Evolutionary conservation across 176 grass and related monocot genomes (phyloP).

Genomic region (Hsuehochloa calcarea): DNA sequence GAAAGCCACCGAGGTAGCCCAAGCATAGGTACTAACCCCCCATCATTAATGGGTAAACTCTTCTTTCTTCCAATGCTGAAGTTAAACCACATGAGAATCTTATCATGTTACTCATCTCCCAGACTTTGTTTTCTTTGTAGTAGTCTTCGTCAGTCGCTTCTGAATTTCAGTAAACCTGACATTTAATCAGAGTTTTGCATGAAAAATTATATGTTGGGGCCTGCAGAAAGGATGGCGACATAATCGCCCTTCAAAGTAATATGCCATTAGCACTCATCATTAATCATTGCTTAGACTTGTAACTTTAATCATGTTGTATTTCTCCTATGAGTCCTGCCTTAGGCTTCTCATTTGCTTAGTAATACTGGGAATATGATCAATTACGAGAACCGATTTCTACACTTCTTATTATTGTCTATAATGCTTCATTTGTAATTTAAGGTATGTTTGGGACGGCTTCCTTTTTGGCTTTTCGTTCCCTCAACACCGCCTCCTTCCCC

Average conservation of each 20-base stretch:
- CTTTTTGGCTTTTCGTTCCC: no score
- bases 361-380: not conserved
- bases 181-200: not conserved
- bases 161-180: no score
- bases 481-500: no score
- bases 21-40: slow-evolving; percentile 65
- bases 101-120: no score
- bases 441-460: no score
- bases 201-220: not conserved
- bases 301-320: not conserved
- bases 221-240: not conserved
- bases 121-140: no score
- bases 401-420: not conserved
- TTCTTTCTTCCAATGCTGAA: not conserved
- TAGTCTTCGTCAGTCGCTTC: no score
- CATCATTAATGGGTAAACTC: not conserved
- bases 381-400: not conserved
- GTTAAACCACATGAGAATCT: not conserved
- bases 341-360: not conserved
- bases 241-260: not conserved
- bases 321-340: not conserved
- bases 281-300: not conserved
- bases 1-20: slow-evolving; percentile 89
- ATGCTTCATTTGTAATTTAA: not conserved
- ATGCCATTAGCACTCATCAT: not conserved